Base-by-base conservation (phyloP, 2,329 filamentous ascomycete species). In the Ophiostoma pallidulum region DNA sequence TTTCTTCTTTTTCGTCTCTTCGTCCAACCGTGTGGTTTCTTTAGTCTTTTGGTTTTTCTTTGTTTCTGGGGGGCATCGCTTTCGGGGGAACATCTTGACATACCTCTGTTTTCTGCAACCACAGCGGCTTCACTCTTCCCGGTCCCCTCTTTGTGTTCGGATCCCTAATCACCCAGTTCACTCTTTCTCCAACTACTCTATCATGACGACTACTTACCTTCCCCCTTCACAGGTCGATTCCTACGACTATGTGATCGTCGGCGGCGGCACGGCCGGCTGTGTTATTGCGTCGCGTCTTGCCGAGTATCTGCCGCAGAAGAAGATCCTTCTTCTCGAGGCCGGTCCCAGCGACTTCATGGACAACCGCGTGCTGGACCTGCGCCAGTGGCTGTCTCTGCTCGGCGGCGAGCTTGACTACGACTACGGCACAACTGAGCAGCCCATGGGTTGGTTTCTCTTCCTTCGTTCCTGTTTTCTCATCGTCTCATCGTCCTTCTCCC, bases 381-480 rank as follows among this genome's bases (percentile, higher is more conserved):
- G 88, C 61, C 82, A 94, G 66, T 94, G 89, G 89, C 73, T 94
- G 54, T 80, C 75, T 54, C 73, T 95, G 43, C 78, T 95, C 24
- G 89, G 89, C 54, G 86, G 87, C 60, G 81, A 94, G 61, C 77
- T 94, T 52, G 89, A 95, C 69, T 94, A 91, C 66, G 88, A 94
- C 67, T 94, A 94, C 67, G 78, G 78, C 59, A 94, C 88, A 35
- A 87, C 82, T 41, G 87, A 94, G 68, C 89, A 95, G 71, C 88
- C 88, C 54, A 92, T 80, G 70, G 76, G 45, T n/a, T n/a, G n/a
- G n/a, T n/a, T n/a, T n/a, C n/a, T n/a, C n/a, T n/a, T n/a, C n/a
- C n/a, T n/a, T n/a, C n/a, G n/a, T n/a, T n/a, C 8, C 22, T 76
- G 68, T 59, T 65, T 64, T 41, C 16, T 7, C 18, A 9, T 40